Base-by-base conservation (phyloP, 179 eudicot genomes). In the Nepenthes alata region DNA sequence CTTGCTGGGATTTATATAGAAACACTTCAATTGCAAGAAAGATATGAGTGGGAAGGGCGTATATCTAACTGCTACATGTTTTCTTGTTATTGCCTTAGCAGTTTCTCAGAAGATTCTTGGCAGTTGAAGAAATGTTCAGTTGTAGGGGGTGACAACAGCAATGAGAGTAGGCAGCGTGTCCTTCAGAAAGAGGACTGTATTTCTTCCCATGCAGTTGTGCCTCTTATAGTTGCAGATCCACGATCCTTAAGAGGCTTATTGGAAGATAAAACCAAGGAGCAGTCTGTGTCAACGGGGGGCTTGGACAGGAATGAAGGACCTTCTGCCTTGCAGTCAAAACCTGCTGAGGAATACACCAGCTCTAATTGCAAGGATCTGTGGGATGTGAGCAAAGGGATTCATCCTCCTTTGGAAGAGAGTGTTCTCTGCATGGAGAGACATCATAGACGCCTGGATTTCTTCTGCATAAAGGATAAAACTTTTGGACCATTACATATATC, bases 361-460 rank as follows among this genome's bases (percentile, higher is more conserved):
- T 37, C 71, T 66, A 66, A 66, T 60, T 68, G 65, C 59, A 72
- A 52, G 56, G 81, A 86, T 67, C 70, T 91, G 69, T 91, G 98
- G 98, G 91, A 81, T 77, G 78, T 69, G 54, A 63, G 62, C 65
- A 68, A 75, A 69, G 83, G 77, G 72, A 53, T 89, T 64, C 66
- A 35, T 55, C 89, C 86, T 60, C 98, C 98, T 6, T 49, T 83
- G 55, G 90, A 86, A 71, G 96, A 88, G 68, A 82, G 70, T 64
- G 55, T 77, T 65, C 74, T 89, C 37, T 86, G 88, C 79, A 67
- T 66, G 60, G 81, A 80, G 66, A 89, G 76, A 72, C 83, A 83
- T 67, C 70, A 65, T 47, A 68, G 70, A 38, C 74, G 72, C 57
- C 69, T 84, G 72, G 80, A 78, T 55, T 81, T 74, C 59, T 81